Percentiles rank a stretch among this genome's conserved stretches.
phyloP scores from a whole-genome alignment of 2,329 filamentous ascomycete species.

The Diaporthe velutina region DNA sequence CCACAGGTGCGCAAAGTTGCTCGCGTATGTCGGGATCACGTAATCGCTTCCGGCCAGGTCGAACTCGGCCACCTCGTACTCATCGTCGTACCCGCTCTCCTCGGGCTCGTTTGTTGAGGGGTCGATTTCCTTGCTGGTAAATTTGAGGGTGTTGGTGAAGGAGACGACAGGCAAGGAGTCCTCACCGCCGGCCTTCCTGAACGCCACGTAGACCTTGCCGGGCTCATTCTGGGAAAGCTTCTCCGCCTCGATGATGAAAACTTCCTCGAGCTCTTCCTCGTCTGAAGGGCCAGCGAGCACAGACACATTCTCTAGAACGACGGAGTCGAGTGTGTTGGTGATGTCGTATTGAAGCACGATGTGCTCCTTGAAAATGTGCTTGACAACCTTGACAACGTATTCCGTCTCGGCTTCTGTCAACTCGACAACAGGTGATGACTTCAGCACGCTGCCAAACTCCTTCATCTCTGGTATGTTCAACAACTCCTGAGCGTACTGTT shows the following conservation, averaged over 20 bases:
- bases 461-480: conserved; percentile 91
- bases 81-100: conserved; percentile 93
- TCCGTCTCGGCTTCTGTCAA: conserved; percentile 98
- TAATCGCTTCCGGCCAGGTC: conserved; percentile 94
- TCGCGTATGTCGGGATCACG: conserved; percentile 91
- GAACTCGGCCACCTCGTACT: conserved; percentile 96
- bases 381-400: conserved; percentile 93
- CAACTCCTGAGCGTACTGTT: conserved; percentile 90
- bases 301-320: conserved; percentile 89
- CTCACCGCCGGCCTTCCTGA: conserved; percentile 85
- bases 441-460: conserved; percentile 90
- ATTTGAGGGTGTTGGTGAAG: conserved; percentile 95
- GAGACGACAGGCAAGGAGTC: conserved; percentile 81
- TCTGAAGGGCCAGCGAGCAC: conserved; percentile 84
- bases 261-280: conserved; percentile 87
- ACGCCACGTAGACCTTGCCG: conserved; percentile 94
- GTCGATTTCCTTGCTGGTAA: conserved; percentile 98
- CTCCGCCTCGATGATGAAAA: conserved; percentile 92
- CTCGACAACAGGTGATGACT: conserved; percentile 87
- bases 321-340: conserved; percentile 95
- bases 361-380: conserved; percentile 98
- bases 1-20: conserved; percentile 97
- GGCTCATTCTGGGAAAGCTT: conserved; percentile 87
- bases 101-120: conserved; percentile 94
- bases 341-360: conserved; percentile 96